Evolutionary conservation across 225 moss, liverwort and hornwort species (phyloP), one percentile per base, ranked within the genome.

Genomic region (Marchantia paleacea): DNA sequence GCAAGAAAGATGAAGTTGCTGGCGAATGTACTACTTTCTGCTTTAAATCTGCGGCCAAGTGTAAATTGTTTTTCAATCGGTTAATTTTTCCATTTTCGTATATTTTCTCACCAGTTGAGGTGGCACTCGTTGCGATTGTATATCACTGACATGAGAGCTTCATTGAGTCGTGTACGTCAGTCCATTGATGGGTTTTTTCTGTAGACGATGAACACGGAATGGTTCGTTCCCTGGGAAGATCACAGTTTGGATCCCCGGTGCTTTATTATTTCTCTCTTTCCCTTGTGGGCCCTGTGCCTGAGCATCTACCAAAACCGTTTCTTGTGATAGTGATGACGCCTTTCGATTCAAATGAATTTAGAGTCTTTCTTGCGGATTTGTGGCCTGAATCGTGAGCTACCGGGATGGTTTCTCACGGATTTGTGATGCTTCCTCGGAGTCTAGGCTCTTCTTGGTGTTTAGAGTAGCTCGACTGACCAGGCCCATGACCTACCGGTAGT

Each of bases 31-130:
- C 72, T 28, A 66, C 77, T 76, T 73, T 39, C 29, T 76, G 78
- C 76, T 79, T 72, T 49, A 62, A 51, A 69, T 79, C 74, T 12
- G 68, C 69, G 20, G 68, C 75, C 68, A 7, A 74, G 52, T 80
- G 75, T 71, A 76, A 69, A 79, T 78, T 39, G 39, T 76, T 54
- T 66, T 66, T 31, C 52, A 49, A 31, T 77, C 25, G 72, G 70
- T 72, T 49, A 62, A 80, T 72, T 76, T 76, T 54, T 29, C 4
- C 16, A 26, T 19, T 18, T 1, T 52, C 24, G 52, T 26, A 22
- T 6, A 52, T 9, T 73, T 48, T 8, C 19, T 25, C 6, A 24
- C 9, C 2, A 1, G 7, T 7, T 52, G 73, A 7, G 48, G 8
- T 19, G 47, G 11, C 29, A 0, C 14, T 67, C 29, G 7, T 67